Evolutionary conservation across 805 yeast species (phyloP).

Genomic region (Kodamaea sagamina): DNA sequence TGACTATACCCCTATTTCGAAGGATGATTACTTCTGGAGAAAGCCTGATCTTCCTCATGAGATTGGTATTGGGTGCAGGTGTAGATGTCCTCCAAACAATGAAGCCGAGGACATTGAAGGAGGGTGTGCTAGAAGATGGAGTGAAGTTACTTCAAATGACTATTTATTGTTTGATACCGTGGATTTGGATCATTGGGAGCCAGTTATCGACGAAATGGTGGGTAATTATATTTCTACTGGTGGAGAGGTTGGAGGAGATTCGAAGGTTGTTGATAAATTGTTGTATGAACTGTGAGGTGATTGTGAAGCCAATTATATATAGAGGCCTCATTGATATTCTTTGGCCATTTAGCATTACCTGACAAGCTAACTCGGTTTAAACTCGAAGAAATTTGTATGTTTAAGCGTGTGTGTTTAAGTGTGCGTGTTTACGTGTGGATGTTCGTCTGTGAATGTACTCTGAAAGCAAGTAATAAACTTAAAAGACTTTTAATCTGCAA

Average conservation of each 20-base stretch:
- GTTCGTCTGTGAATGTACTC: too few species aligned
- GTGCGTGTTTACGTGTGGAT: too few species aligned
- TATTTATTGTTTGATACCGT: conserved; percentile 15
- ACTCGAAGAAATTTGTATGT: too few species aligned
- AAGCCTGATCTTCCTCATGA: conserved; percentile 33
- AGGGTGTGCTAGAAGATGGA: conserved; percentile 22
- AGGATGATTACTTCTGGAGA: conserved; percentile 36
- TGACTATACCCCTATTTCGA: conserved; percentile 16
- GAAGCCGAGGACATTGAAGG: conserved; percentile 23
- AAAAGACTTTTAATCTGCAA: too few species aligned
- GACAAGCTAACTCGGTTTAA: too few species aligned
- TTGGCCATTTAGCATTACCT: too few species aligned
- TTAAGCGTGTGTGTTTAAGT: too few species aligned
- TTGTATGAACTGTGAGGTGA: background rate
- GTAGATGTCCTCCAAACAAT: conserved; percentile 62
- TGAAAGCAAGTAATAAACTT: too few species aligned
- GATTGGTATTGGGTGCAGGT: conserved; percentile 78
- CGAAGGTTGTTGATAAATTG: conserved; percentile 33
- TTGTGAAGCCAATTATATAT: too few species aligned
- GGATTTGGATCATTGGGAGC: conserved; percentile 22
- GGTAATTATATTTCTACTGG: conserved; percentile 14
- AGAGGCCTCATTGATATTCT: too few species aligned
- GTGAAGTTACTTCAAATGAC: conserved; percentile 20
- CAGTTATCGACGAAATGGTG: conserved; percentile 15
- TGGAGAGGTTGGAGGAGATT: conserved; percentile 41